phyloP scores from a whole-genome alignment of 106 monocot genomes.

The Dioscorea alata region DNA sequence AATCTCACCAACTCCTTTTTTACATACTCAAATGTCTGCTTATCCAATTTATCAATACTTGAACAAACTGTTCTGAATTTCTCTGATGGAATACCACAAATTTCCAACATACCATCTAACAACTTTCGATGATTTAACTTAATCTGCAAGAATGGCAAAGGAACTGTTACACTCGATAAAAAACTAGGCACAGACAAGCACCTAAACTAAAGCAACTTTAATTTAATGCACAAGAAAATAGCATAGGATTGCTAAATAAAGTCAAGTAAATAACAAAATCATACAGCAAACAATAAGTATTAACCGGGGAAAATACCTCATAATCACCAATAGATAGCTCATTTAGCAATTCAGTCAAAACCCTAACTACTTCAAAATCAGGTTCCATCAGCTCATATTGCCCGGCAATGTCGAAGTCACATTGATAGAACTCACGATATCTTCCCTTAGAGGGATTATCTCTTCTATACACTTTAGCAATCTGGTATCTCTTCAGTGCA shows the following conservation, averaged over 20 bases:
- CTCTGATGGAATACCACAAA: slow-evolving; percentile 89
- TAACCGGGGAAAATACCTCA: slow-evolving; percentile 42
- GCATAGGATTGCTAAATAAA: neutral
- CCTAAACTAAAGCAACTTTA: neutral
- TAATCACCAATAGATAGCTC: slow-evolving; percentile 78
- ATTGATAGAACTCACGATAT: slow-evolving; percentile 98
- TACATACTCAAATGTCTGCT: slow-evolving; percentile 89
- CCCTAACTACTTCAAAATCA: slow-evolving; percentile 89
- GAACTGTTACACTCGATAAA: neutral
- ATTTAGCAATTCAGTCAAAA: slow-evolving; percentile 80
- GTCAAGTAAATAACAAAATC: neutral
- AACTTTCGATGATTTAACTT: slow-evolving; percentile 94
- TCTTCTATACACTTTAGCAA: slow-evolving; percentile 95
- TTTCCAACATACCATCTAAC: slow-evolving; percentile 94
- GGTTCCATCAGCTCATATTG: slow-evolving; percentile 84
- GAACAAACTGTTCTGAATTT: slow-evolving; percentile 99
- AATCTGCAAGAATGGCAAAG: slow-evolving; percentile 43
- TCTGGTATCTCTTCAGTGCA: slow-evolving; percentile 86
- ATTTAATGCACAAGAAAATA: neutral
- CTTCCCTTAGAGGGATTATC: slow-evolving; percentile 98
- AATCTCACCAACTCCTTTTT: slow-evolving; percentile 85
- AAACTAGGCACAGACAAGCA: neutral
- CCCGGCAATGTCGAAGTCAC: slow-evolving; percentile 97
- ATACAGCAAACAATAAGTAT: no score
- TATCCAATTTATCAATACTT: slow-evolving; percentile 97